Evolutionary conservation across 2,329 filamentous ascomycete species (phyloP), one percentile per base, ranked within the genome.

Genomic region (Calonectria pseudoturangicola): DNA sequence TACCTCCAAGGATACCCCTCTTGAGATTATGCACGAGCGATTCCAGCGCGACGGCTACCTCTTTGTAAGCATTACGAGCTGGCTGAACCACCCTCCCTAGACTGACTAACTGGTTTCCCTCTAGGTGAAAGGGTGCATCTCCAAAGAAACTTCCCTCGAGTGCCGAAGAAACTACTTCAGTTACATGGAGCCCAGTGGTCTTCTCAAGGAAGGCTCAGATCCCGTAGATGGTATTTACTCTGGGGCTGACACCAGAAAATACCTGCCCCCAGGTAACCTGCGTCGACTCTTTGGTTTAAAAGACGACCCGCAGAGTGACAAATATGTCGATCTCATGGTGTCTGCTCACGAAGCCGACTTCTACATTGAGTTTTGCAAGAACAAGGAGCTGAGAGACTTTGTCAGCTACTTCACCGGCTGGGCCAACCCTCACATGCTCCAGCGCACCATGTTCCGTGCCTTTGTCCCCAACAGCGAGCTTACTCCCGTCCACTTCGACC

Each of bases 391-490:
- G 0, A 33, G 58, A 2, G 56, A 68, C 15, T 73, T 71, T 48
- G 58, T 73, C 16, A 50, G 71, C 27, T 45, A 66, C 48, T 71
- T 73, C 48, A 71, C 68, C 4, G 64, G 64, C 48, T 73, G 71
- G 71, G 43, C 69, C n/a, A 73, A 68, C 28, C 71, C 71, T 47
- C 71, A 73, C 10, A 73, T 73, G 71, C 64, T 73, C 4, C 71
- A 73, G 33, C 36, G 68, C 2, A 71, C 71, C 13, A 73, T 73
- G 71, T 47, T 70, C 21, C 58, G 68, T 8, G 68, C 60, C 4
- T 70, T 69, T 16, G 68, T 65, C 8, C 68, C 68, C 28, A 30
- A 65, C 9, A 56, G 33, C 60, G 60, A 70, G 30, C 62, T 66
- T 41, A 70, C 68, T 8, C 68, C 62, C 10, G 62, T 70, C n/a